Conservation (phyloP, 129 eudicot genomes). For the Oenanthe sinensis region DNA sequence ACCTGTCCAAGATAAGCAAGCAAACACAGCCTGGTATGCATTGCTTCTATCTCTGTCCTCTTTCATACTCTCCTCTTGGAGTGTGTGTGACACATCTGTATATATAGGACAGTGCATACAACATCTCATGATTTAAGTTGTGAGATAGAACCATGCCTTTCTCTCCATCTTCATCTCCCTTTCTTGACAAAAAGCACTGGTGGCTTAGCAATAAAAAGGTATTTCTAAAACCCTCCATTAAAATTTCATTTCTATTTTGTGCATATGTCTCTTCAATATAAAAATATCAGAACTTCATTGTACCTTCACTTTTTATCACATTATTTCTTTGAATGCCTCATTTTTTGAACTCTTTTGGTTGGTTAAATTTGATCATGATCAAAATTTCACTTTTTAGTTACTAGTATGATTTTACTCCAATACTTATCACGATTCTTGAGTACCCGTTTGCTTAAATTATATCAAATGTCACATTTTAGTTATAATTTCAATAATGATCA, state of each 20-base stretch:
- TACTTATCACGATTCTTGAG: background rate
- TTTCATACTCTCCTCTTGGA: background rate
- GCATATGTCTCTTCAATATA: background rate
- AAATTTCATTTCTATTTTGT: background rate
- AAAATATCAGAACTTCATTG: background rate
- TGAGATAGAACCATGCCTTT: background rate
- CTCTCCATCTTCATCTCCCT: slow-evolving; percentile 40
- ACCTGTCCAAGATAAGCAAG: too few species aligned
- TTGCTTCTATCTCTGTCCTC: background rate
- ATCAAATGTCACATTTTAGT: background rate
- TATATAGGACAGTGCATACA: background rate
- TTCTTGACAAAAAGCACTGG: slow-evolving; percentile 72
- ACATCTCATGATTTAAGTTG: background rate
- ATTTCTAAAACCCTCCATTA: slow-evolving; percentile 2
- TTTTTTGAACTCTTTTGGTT: background rate
- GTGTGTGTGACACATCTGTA: background rate
- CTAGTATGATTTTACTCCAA: background rate
- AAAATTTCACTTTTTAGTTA: background rate
- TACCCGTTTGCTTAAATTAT: background rate
- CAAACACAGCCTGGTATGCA: background rate
- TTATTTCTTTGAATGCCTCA: background rate
- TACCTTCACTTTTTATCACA: background rate
- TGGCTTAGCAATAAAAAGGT: slow-evolving; percentile 40
- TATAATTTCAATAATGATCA: background rate
- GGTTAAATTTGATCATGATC: background rate